Conservation (phyloP, 768 basidiomycete species). For the Leucocoprinus sp. region DNA sequence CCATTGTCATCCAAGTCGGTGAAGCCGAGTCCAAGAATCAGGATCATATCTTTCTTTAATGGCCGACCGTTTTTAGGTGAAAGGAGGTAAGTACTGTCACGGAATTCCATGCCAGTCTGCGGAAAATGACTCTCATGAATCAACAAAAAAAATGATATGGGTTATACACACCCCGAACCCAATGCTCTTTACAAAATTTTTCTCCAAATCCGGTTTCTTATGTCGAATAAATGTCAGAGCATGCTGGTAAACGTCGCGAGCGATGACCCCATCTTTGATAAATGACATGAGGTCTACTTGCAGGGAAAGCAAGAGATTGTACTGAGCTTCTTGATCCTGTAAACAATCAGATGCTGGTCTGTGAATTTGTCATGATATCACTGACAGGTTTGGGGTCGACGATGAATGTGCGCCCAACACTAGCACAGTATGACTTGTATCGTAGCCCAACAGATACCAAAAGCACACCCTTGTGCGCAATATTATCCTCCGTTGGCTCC, state of each 20-base stretch:
- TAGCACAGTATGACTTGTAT: slow-evolving; percentile 89
- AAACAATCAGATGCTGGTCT: slow-evolving; percentile 8
- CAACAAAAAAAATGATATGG: background rate
- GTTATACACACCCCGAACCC: slow-evolving; percentile 74
- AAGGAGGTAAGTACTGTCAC: slow-evolving; percentile 79
- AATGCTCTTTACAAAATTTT: slow-evolving; percentile 78
- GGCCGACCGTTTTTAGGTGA: slow-evolving; percentile 69
- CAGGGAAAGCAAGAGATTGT: slow-evolving; percentile 66
- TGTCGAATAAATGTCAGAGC: slow-evolving; percentile 62
- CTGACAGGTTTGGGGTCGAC: slow-evolving; percentile 85
- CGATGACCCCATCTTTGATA: slow-evolving; percentile 71
- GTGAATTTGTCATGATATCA: slow-evolving; percentile 4
- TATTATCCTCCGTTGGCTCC: slow-evolving; percentile 74
- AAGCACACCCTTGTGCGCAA: slow-evolving; percentile 84
- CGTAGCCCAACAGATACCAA: slow-evolving; percentile 82
- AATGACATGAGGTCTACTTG: slow-evolving; percentile 68
- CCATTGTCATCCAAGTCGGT: slow-evolving; percentile 71
- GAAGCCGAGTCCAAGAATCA: slow-evolving; percentile 83
- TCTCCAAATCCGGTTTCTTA: slow-evolving; percentile 77
- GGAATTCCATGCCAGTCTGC: slow-evolving; percentile 93
- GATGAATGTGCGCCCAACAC: slow-evolving; percentile 89
- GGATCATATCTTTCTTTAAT: slow-evolving; percentile 74
- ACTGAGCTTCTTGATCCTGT: slow-evolving; percentile 89
- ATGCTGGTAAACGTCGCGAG: slow-evolving; percentile 78
- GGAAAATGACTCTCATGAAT: background rate